Percentiles rank a stretch among this genome's conserved stretches.
phyloP scores from a whole-genome alignment of 805 yeast genomes.

The Teunomyces stri region DNA sequence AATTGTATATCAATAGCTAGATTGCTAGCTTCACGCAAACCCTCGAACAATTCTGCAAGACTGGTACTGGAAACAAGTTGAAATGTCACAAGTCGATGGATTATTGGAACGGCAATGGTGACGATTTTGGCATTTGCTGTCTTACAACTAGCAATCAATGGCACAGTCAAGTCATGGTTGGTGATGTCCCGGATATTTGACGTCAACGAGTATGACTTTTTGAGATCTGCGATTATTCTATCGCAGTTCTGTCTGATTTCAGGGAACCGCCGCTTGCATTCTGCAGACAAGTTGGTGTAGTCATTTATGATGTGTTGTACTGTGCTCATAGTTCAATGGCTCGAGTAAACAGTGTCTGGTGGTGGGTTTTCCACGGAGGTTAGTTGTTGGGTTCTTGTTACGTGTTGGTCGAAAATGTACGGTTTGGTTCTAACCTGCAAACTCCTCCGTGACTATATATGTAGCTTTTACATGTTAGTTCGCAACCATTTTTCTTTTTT shows the following conservation, averaged over 20 bases:
- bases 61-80: slow-evolving; percentile 53
- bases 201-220: slow-evolving; percentile 18
- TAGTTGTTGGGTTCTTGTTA: background rate
- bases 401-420: slow-evolving; percentile 1
- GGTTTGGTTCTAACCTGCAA: background rate
- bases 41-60: slow-evolving; percentile 57
- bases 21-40: slow-evolving; percentile 70
- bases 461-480: slow-evolving; percentile 1
- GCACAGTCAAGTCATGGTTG: slow-evolving; percentile 33
- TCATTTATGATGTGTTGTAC: slow-evolving; percentile 55
- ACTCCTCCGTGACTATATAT: background rate
- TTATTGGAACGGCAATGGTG: slow-evolving; percentile 66
- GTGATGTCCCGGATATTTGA: slow-evolving; percentile 26
- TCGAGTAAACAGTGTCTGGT: background rate
- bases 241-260: slow-evolving; percentile 57
- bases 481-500: background rate
- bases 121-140: slow-evolving; percentile 74
- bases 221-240: slow-evolving; percentile 18
- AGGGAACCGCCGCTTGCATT: slow-evolving; percentile 65
- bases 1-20: slow-evolving; percentile 81
- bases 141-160: slow-evolving; percentile 70
- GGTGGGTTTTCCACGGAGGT: background rate
- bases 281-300: slow-evolving; percentile 57
- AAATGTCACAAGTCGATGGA: slow-evolving; percentile 59
- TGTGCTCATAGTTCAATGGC: slow-evolving; percentile 20